phyloP scores from a whole-genome alignment of 2,329 filamentous ascomycete species.

The Graphiopsis chlorocephala region DNA sequence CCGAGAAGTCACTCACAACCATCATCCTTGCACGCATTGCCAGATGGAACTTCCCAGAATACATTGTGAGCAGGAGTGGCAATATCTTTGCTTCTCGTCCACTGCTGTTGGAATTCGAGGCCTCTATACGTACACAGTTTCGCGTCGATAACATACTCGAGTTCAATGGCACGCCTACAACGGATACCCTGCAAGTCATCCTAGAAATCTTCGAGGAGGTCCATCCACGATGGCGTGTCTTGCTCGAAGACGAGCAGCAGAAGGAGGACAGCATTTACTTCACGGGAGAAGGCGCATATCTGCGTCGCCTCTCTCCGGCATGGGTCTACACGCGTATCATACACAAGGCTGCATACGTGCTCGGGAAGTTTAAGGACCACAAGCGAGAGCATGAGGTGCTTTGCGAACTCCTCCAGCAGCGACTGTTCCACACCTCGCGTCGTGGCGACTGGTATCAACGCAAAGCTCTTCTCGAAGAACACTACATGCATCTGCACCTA shows the following conservation, averaged over 20 bases:
- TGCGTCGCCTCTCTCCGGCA: conserved; percentile 83
- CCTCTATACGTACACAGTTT: conserved; percentile 76
- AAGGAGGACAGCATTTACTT: conserved; percentile 78
- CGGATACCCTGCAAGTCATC: conserved; percentile 64
- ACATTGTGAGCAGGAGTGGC: conserved; percentile 82
- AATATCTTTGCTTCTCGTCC: conserved; percentile 81
- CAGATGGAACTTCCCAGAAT: conserved; percentile 80
- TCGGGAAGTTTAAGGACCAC: conserved; percentile 80
- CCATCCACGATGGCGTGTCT: conserved; percentile 73
- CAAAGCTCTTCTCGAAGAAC: conserved; percentile 89
- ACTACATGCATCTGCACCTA: conserved; percentile 75
- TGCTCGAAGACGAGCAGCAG: conserved; percentile 70
- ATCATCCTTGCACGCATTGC: conserved; percentile 93
- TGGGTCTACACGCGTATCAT: conserved; percentile 93
- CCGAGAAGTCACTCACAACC: conserved; percentile 90
- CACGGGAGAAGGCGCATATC: conserved; percentile 80
- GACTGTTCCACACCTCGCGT: conserved; percentile 78
- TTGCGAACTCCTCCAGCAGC: conserved; percentile 72
- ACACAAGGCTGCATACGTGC: conserved; percentile 77
- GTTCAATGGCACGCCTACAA: conserved; percentile 67
- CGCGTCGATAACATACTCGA: conserved; percentile 80
- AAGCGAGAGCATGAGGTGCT: conserved; percentile 72
- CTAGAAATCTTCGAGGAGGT: conserved; percentile 70
- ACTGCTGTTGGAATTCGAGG: conserved; percentile 82
- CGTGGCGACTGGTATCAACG: conserved; percentile 94